Evolutionary conservation across 371 early-diverging fungal genomes (phyloP).

Genomic region (Parasitella parasitica): DNA sequence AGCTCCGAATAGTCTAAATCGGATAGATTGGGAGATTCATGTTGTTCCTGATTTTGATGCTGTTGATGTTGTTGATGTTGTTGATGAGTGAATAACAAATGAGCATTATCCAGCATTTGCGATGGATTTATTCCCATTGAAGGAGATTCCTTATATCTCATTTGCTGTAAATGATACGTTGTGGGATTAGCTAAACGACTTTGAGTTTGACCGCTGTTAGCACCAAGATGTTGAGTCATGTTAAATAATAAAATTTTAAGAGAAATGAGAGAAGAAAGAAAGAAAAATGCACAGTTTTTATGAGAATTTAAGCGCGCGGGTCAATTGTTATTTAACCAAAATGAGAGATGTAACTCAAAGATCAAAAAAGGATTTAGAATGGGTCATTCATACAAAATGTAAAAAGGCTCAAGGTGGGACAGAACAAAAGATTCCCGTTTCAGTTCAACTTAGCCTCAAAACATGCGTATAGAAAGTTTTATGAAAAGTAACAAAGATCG

Average conservation of each 20-base stretch:
- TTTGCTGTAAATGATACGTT: conserved; percentile 16
- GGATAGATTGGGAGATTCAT: conserved; percentile 17
- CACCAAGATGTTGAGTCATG: not conserved
- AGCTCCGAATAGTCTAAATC: conserved; percentile 22
- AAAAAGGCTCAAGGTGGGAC: conserved; percentile 9
- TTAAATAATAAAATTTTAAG: not conserved
- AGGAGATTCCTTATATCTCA: conserved; percentile 10
- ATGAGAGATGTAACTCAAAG: conserved; percentile 10
- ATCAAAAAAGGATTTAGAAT: conserved; percentile 2
- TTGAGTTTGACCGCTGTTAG: not conserved
- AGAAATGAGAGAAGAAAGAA: not conserved
- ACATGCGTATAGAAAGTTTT: not conserved
- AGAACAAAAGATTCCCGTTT: conserved; percentile 2
- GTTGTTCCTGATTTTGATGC: conserved; percentile 1
- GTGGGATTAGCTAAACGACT: conserved; percentile 13
- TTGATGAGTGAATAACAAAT: conserved; percentile 2
- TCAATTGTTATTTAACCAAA: conserved; percentile 14
- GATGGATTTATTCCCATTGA: conserved; percentile 10
- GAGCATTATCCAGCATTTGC: conserved; percentile 9
- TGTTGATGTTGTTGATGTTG: conserved; percentile 8
- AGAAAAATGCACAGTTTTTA: not conserved
- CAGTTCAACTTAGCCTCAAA: conserved; percentile 12
- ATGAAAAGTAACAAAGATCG: not conserved
- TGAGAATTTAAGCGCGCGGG: conserved; percentile 16
- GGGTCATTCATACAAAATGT: conserved; percentile 8